Base-by-base conservation (phyloP, 345 rosid species). In the Excoecaria cochinchinensis region DNA sequence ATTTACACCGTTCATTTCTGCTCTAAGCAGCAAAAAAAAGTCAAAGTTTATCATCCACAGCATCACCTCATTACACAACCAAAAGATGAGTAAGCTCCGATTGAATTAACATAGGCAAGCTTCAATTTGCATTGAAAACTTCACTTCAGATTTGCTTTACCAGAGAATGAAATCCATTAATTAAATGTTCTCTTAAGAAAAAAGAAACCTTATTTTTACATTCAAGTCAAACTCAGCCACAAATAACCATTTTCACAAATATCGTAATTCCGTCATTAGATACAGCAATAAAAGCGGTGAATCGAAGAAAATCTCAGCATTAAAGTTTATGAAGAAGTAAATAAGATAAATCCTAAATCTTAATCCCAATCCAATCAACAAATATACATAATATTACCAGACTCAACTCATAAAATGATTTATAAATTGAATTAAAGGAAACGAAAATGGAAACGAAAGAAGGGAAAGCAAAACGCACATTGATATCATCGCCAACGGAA, bases 401-500 rank as follows among this genome's bases (percentile, higher is more conserved):
- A 75, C 70, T 79, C 36, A 16, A 59, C 42, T 36, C 21, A 21
- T 16, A 46, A 71, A 65, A 11, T 4, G 19, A 46, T n/a, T 52
- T 11, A 31, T 51, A 12, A 1, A 21, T 14, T 8, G 64, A 76
- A 44, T 36, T 46, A 17, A 40, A 64, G 25, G 8, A 38, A 9
- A 25, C 63, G 48, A 12, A 53, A 13, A 3, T 55, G 24, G 47
- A 51, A 4, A 31, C 31, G 31, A 31, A 31, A 31, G 31, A 31
- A 57, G 6, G 31, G 36, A 31, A 25, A 59, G 61, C 25, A 47
- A 38, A 70, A 44, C 51, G 47, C 86, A 95, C 97, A 65, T 79
- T 90, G 80, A 95, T 75, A 64, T 95, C 98, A 70, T 93, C 91
- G 67, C 98, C 97, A 67, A 95, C 89, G 67, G 99, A 93, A 80